A percentile compares a stretch with the other conserved stretches of the same genome.
These are phyloP conservation scores for Cyberlindnera americana DNA, from an alignment of 805 yeast species.

Conservation along the genomic window DNA sequence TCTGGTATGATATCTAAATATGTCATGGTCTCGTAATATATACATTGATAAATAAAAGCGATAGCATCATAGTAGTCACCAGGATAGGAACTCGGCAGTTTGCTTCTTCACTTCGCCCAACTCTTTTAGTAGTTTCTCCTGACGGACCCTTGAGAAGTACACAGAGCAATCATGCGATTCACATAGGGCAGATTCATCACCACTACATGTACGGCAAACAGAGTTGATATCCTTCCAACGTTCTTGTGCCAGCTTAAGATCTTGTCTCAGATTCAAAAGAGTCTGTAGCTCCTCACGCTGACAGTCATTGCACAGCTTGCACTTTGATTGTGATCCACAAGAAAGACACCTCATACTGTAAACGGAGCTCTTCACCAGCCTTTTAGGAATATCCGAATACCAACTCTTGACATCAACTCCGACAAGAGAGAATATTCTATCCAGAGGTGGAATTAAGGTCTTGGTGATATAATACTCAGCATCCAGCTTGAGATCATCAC, in stretches of 20 bases:
- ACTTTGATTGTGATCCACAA: conserved; percentile 19
- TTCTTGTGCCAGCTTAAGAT: conserved; percentile 27
- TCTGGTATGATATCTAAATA: too few relatives aligned
- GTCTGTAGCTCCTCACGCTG: conserved; percentile 34
- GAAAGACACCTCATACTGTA: conserved; percentile 28
- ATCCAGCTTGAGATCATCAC: conserved; percentile 51
- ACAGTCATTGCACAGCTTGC: conserved; percentile 35
- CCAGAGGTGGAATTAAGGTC: conserved; percentile 85
- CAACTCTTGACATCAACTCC: conserved; percentile 80
- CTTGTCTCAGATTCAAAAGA: conserved; percentile 30
- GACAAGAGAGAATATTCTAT: conserved; percentile 71
- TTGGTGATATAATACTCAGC: conserved; percentile 81
- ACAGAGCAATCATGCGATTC: conserved; percentile 62
- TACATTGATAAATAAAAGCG: too few relatives aligned
- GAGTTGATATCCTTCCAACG: conserved; percentile 28
- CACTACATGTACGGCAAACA: conserved; percentile 36
- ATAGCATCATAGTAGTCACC: too few relatives aligned
- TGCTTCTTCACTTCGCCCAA: conserved; percentile 12
- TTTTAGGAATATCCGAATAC: conserved; percentile 67
- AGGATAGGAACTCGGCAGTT: conserved; percentile 6
- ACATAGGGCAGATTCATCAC: conserved; percentile 41
- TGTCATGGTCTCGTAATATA: too few relatives aligned
- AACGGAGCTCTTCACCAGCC: conserved; percentile 24
- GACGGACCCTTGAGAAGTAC: conserved; percentile 51
- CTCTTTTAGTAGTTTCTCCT: conserved; percentile 29